These are phyloP conservation scores for Ascodesmis nigricans DNA, from an alignment of 495 filamentous ascomycete species.

Conservation along the genomic window DNA sequence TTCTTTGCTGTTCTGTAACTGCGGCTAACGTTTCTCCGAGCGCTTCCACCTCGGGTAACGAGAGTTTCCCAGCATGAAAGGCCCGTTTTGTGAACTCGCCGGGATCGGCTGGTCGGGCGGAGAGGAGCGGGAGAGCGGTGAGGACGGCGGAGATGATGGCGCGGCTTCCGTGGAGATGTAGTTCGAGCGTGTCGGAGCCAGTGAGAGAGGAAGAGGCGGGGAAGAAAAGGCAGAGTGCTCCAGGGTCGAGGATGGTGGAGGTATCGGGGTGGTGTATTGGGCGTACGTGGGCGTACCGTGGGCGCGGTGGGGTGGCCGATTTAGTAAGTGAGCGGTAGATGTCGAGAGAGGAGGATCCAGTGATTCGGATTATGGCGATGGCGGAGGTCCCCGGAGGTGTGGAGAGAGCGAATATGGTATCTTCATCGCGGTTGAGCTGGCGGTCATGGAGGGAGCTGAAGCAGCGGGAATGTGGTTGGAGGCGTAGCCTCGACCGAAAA, in stretches of 20 bases:
- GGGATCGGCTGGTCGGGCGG: slow-evolving; percentile 54
- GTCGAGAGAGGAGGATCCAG: slow-evolving; percentile 41
- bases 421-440: too few relatives aligned
- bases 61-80: slow-evolving; percentile 67
- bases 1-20: slow-evolving; percentile 82
- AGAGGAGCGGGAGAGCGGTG: slow-evolving; percentile 39
- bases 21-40: slow-evolving; percentile 68
- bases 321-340: slow-evolving; percentile 3
- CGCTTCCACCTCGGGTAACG: slow-evolving; percentile 84
- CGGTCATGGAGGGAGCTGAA: too few relatives aligned
- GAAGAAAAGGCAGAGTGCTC: slow-evolving; percentile 72
- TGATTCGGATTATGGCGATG: slow-evolving; percentile 78
- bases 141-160: slow-evolving; percentile 76
- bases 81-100: slow-evolving; percentile 90
- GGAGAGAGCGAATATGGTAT: slow-evolving; percentile 82
- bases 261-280: slow-evolving; percentile 45
- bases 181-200: slow-evolving; percentile 76
- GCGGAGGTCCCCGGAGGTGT: slow-evolving; percentile 70
- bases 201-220: slow-evolving; percentile 66
- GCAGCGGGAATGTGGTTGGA: too few relatives aligned
- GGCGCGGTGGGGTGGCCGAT: slow-evolving; percentile 34
- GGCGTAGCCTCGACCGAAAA: too few relatives aligned
- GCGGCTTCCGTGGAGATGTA: slow-evolving; percentile 83
- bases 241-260: slow-evolving; percentile 47
- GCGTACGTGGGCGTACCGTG: slow-evolving; percentile 55